Conservation (phyloP, 805 yeast genomes). For the Ogataea nitratoaversa region DNA sequence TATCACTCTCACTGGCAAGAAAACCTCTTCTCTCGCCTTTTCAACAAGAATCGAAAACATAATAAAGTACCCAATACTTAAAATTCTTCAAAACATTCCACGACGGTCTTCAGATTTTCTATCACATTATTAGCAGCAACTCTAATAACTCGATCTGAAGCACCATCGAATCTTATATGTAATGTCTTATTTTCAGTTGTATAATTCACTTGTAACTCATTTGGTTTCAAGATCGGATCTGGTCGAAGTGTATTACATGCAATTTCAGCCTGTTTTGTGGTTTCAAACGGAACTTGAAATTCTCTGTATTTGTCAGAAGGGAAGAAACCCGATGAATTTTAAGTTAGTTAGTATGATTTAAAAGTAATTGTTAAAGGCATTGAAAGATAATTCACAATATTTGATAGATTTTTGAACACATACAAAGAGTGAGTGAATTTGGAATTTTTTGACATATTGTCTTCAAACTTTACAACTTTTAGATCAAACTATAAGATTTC, state of each 20-base stretch:
- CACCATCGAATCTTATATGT: slow-evolving; percentile 49
- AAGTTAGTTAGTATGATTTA: not conserved
- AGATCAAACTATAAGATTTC: too few species aligned
- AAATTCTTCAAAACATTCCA: slow-evolving; percentile 78
- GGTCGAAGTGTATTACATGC: slow-evolving; percentile 62
- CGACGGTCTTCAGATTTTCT: slow-evolving; percentile 69
- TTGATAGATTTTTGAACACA: too few species aligned
- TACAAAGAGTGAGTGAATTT: slow-evolving; percentile 12
- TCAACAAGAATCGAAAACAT: too few species aligned
- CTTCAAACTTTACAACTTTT: too few species aligned
- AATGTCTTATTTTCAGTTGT: slow-evolving; percentile 33
- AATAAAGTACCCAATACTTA: too few species aligned
- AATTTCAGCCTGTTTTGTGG: slow-evolving; percentile 53
- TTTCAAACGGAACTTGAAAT: slow-evolving; percentile 62
- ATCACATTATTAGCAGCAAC: slow-evolving; percentile 81
- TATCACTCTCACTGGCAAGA: too few species aligned
- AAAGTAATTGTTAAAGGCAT: too few species aligned
- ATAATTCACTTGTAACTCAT: slow-evolving; percentile 54
- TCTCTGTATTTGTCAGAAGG: slow-evolving; percentile 24
- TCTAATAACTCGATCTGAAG: slow-evolving; percentile 70
- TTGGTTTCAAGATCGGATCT: slow-evolving; percentile 75
- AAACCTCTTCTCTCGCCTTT: too few species aligned
- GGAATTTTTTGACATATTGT: not conserved
- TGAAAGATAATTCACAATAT: too few species aligned
- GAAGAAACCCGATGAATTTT: too few species aligned